phyloP scores from a whole-genome alignment of 2,329 filamentous ascomycete species.

The Fusarium chuoi region DNA sequence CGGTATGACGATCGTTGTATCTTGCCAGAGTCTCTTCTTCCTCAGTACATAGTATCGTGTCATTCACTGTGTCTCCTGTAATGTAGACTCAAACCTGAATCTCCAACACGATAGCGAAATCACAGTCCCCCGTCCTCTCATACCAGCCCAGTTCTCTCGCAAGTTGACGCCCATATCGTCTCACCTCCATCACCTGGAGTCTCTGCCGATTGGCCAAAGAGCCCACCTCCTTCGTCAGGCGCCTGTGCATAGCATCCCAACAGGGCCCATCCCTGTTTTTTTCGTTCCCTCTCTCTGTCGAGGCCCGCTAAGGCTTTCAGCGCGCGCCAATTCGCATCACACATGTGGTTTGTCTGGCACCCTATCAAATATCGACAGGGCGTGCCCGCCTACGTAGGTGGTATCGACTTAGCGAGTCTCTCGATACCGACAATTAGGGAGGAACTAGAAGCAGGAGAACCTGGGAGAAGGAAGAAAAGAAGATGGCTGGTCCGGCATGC shows the following conservation, averaged over 20 bases:
- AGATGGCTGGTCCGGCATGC: conserved; percentile 26
- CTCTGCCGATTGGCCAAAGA: conserved; percentile 36
- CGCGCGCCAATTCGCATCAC: conserved; percentile 32
- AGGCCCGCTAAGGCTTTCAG: conserved; percentile 16
- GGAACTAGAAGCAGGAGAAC: conserved; percentile 6
- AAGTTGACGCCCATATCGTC: conserved; percentile 35
- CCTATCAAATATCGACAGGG: conserved; percentile 43
- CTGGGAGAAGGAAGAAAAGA: conserved; percentile 13
- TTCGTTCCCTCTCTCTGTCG: not conserved
- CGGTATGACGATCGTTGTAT: not conserved
- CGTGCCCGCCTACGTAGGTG: conserved; percentile 10
- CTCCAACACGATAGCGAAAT: conserved; percentile 11
- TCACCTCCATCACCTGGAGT: conserved; percentile 34
- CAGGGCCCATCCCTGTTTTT: conserved; percentile 31
- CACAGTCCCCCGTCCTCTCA: not conserved
- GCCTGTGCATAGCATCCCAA: conserved; percentile 38
- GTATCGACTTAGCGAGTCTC: not conserved
- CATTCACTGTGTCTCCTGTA: too few species aligned
- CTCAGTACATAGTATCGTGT: not conserved
- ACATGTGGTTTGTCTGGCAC: conserved; percentile 41
- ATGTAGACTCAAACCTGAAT: conserved; percentile 11
- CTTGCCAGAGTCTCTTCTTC: not conserved
- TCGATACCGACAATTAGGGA: conserved; percentile 7
- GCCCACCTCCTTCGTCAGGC: conserved; percentile 33
- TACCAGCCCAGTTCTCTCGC: not conserved